Percentiles rank a stretch among this genome's conserved stretches.
Conservation (phyloP, 2,329 filamentous ascomycete species). For the Trichoderma sp. region DNA sequence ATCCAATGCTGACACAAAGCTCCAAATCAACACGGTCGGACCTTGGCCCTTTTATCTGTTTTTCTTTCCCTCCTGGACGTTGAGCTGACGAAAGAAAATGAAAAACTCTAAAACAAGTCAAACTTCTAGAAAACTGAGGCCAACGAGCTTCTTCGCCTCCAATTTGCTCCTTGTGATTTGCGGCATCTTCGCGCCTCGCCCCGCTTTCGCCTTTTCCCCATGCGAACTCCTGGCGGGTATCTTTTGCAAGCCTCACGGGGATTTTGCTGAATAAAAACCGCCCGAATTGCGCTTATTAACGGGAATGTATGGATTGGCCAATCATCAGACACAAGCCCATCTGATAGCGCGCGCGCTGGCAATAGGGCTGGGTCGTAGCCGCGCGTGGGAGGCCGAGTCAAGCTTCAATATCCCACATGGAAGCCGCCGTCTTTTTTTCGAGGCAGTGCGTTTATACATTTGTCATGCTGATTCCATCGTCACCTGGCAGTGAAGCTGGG, state of each 20-base stretch:
- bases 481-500: background rate
- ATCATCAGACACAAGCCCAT: background rate
- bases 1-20: background rate
- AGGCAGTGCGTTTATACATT: background rate
- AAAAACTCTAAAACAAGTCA: background rate
- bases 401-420: conserved; percentile 4
- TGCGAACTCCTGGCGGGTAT: background rate
- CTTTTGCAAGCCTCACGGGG: background rate
- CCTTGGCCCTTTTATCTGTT: background rate
- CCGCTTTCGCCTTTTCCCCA: background rate
- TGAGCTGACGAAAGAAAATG: background rate
- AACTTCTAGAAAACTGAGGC: background rate
- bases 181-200: background rate
- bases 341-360: background rate
- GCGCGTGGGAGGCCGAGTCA: conserved; percentile 29
- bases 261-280: background rate
- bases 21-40: background rate
- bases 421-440: background rate
- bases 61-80: background rate
- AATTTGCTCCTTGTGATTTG: background rate
- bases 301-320: background rate
- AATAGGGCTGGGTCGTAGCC: conserved; percentile 31
- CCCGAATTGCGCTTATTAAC: background rate
- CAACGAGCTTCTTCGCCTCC: background rate
- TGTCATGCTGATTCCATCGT: background rate